These are phyloP conservation scores for Termitomyces sp. DNA, from an alignment of 768 basidiomycete genomes.

Conservation along the genomic window DNA sequence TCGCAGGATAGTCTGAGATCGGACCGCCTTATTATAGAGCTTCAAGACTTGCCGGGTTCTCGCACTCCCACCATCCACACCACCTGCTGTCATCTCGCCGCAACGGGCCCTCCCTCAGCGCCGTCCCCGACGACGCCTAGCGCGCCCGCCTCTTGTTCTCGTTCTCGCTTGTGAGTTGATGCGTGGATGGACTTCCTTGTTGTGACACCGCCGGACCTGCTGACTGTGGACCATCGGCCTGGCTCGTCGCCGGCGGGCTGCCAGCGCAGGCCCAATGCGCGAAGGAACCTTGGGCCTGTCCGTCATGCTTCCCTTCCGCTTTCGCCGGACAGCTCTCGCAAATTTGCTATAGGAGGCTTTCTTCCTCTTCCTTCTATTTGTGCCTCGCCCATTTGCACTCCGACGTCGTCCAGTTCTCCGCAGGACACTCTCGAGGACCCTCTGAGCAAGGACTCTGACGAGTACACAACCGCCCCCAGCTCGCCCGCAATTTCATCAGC, in stretches of 20 bases:
- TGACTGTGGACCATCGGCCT: slow-evolving; percentile 5
- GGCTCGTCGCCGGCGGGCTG: slow-evolving; percentile 6
- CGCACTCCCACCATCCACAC: not conserved
- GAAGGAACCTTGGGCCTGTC: not conserved
- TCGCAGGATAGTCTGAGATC: slow-evolving; percentile 9
- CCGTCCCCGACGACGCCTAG: not conserved
- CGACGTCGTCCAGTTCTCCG: slow-evolving; percentile 30
- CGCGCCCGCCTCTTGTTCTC: not conserved
- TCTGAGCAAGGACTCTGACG: slow-evolving; percentile 8
- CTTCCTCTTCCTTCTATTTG: slow-evolving; percentile 51
- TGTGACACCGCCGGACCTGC: slow-evolving; percentile 11
- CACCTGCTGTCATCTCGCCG: not conserved
- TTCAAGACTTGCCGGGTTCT: not conserved
- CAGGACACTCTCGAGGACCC: slow-evolving; percentile 12
- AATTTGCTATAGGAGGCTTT: slow-evolving; percentile 31
- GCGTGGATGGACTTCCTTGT: slow-evolving; percentile 15
- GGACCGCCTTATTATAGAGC: slow-evolving; percentile 5
- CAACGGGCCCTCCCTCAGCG: not conserved
- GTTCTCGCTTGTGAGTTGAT: not conserved
- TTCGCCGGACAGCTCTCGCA: slow-evolving; percentile 11
- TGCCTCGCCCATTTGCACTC: slow-evolving; percentile 55
- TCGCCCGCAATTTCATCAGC: slow-evolving; percentile 13
- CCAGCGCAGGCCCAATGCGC: slow-evolving; percentile 5
- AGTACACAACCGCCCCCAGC: slow-evolving; percentile 16
- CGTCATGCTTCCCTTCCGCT: slow-evolving; percentile 1